Evolutionary conservation across 1,139 yeast species (phyloP), one percentile per base, ranked within the genome.

Genomic region (Spathaspora sp.): DNA sequence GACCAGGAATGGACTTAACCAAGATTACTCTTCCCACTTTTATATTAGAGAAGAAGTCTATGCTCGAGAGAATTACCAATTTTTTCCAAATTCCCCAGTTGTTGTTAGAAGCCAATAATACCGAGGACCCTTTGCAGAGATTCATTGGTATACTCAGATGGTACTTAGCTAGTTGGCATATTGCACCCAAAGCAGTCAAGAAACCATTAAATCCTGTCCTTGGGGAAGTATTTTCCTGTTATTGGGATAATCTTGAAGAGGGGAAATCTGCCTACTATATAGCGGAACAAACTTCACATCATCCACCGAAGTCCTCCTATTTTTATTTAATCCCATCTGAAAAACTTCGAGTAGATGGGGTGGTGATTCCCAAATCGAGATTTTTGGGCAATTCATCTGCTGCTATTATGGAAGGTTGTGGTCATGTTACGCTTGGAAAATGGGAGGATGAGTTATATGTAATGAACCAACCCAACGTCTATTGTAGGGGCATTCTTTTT

Each of bases 121-220:
- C 78, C 1, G 61, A 64, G 2, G 89, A 88, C 56, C 81, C 82
- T 1, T 59, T 85, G 27, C 71, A 80, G 47, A 76, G 99, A 51
- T 91, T 93, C 58, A 63, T 89, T 7, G 68, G 79, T 41, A 83
- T 93, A 8, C 82, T 87, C 38, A 82, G 84, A 57, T 93, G 97
- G 96, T 93, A 91, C 62, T 74, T 93, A 62, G 82, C 97, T 2
- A 90, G 95, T 42, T 93, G 98, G 98, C 98, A 93, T 61, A 91
- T 93, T 61, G 95, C 97, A 1, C 99, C 99, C 20, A 93, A 91
- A 62, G 99, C 98, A 1, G 99, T 93, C 10, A 93, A 95, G 64
- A 93, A 93, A 66, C 99, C 99, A 0, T 74, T 93, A 57, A 93
- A 93, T 59, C 99, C 99, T 0, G 90, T 95, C 6, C 66, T 93